Evolutionary conservation across 257 asterid species (phyloP).

Genomic region (Catharanthus roseus): DNA sequence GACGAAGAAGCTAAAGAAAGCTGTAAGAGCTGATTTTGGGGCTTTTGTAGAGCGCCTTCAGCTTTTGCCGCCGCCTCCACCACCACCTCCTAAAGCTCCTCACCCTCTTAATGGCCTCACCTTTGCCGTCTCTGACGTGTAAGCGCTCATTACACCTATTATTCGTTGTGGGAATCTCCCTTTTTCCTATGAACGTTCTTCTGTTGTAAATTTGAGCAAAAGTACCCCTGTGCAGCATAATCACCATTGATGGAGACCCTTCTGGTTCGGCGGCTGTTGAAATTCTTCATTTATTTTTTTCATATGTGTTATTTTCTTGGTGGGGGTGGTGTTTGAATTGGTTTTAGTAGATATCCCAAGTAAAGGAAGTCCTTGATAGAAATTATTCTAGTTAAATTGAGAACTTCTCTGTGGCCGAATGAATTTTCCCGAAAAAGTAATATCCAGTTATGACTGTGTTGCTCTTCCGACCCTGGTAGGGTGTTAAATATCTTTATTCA

Average conservation of each 20-base stretch:
- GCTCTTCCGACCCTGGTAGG: background rate
- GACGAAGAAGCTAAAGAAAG: constrained; percentile 77
- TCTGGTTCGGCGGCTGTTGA: background rate
- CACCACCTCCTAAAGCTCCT: constrained; percentile 95
- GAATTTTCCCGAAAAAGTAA: background rate
- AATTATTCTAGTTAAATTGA: background rate
- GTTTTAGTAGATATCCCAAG: background rate
- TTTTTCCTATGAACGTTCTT: background rate
- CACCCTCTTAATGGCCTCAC: constrained; percentile 86
- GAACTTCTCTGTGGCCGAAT: background rate
- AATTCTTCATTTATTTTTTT: background rate
- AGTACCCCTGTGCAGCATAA: background rate
- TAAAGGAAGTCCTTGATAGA: background rate
- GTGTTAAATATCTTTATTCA: background rate
- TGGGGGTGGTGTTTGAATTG: background rate
- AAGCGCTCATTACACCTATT: constrained; percentile 18
- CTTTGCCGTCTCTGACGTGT: constrained; percentile 91
- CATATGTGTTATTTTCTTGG: background rate
- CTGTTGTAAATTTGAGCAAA: background rate
- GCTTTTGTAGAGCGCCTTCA: constrained; percentile 80
- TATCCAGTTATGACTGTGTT: background rate
- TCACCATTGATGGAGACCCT: background rate
- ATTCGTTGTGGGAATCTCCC: background rate
- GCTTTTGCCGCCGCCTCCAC: constrained; percentile 99
- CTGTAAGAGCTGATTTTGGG: constrained; percentile 78